A percentile compares a stretch with the other conserved stretches of the same genome.
Evolutionary conservation across 768 basidiomycete genomes (phyloP).

Genomic region (Solioccasus polychromus): DNA sequence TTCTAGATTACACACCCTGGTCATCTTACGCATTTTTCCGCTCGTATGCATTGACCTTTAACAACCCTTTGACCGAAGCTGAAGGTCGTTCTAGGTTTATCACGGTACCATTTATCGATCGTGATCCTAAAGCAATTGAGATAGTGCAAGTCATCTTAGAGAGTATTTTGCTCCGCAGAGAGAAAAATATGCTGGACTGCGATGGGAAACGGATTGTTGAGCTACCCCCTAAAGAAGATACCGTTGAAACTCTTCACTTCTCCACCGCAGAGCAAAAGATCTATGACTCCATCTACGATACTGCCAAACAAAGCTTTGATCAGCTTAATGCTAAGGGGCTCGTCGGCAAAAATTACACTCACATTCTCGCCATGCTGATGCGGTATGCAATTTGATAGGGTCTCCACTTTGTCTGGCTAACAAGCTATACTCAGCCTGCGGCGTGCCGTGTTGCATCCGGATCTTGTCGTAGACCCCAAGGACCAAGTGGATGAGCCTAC

Average conservation of each 20-base stretch:
- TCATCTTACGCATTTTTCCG: slow-evolving; percentile 86
- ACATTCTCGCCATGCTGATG: slow-evolving; percentile 95
- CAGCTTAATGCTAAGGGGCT: slow-evolving; percentile 75
- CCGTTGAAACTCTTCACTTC: slow-evolving; percentile 75
- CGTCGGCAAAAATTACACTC: slow-evolving; percentile 76
- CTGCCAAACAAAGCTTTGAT: slow-evolving; percentile 80
- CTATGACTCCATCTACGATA: slow-evolving; percentile 81
- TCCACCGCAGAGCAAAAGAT: slow-evolving; percentile 78
- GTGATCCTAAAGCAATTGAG: slow-evolving; percentile 90
- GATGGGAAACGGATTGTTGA: slow-evolving; percentile 88
- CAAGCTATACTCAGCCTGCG: slow-evolving; percentile 55
- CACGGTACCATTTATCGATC: slow-evolving; percentile 86
- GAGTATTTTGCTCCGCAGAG: slow-evolving; percentile 80
- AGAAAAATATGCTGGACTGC: slow-evolving; percentile 88
- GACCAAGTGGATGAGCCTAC: slow-evolving; percentile 35
- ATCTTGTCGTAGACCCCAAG: slow-evolving; percentile 64
- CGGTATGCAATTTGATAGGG: slow-evolving; percentile 45
- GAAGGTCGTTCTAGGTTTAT: slow-evolving; percentile 59
- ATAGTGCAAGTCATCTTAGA: slow-evolving; percentile 94
- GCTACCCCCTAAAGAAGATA: slow-evolving; percentile 80
- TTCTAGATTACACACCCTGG: slow-evolving; percentile 77
- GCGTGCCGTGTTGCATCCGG: slow-evolving; percentile 89
- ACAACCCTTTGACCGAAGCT: not conserved
- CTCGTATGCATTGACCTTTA: slow-evolving; percentile 48
- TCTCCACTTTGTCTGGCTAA: slow-evolving; percentile 5